phyloP scores from a whole-genome alignment of 1,284 basidiomycete species.

The Tilletia indica region DNA sequence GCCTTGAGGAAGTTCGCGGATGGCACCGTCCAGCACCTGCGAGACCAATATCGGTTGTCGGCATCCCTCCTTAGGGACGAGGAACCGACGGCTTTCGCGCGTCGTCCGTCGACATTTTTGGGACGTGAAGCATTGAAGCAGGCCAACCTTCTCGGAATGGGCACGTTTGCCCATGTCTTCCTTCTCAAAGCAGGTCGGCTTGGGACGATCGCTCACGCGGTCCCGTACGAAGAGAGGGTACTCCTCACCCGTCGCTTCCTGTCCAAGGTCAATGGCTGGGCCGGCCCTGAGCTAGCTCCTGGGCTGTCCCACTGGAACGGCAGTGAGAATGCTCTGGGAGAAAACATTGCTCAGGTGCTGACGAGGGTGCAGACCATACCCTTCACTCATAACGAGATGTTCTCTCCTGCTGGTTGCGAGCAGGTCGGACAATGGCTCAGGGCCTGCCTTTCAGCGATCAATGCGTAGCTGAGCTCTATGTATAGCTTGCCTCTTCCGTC shows the following conservation, averaged over 20 bases:
- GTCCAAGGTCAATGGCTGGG: conserved; percentile 7
- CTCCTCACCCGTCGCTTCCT: not conserved
- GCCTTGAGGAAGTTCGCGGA: not conserved
- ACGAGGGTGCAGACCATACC: conserved; percentile 5
- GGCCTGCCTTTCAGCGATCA: not conserved
- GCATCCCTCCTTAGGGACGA: conserved; percentile 1
- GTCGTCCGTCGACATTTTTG: not conserved
- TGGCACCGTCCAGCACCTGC: not conserved
- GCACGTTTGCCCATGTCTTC: conserved; percentile 8
- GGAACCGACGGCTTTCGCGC: not conserved
- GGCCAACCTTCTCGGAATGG: not conserved
- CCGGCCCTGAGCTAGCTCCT: not conserved
- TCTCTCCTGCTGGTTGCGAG: conserved; percentile 4
- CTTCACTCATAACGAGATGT: conserved; percentile 10
- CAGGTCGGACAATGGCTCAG: conserved; percentile 9
- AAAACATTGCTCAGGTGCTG: not conserved
- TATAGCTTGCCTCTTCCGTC: no score
- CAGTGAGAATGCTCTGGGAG: no score
- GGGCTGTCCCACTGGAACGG: not conserved
- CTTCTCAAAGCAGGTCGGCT: conserved; percentile 11
- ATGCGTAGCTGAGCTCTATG: not conserved
- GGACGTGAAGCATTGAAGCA: not conserved
- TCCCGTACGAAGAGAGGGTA: not conserved
- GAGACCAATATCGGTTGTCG: conserved; percentile 2
- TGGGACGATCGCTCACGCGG: not conserved